Evolutionary conservation across 2,329 filamentous ascomycete species (phyloP), one percentile per base, ranked within the genome.

Genomic region (Rasamsonia emersonii): DNA sequence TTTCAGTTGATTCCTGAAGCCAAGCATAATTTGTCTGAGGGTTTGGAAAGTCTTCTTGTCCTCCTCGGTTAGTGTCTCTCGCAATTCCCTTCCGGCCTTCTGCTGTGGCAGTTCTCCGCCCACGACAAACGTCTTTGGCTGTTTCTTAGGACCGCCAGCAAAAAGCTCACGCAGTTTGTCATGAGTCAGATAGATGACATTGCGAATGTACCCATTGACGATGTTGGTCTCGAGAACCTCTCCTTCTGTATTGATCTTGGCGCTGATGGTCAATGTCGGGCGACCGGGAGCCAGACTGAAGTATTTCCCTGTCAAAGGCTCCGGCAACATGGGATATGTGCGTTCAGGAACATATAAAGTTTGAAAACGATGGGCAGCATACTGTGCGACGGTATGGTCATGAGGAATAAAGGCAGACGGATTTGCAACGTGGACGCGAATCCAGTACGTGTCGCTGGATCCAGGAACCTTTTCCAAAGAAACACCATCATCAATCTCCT

Each of bases 371-470:
- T 70, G 64, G 5, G 63, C 60, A 2, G 76, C 74, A 47, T 75
- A 68, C 42, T 70, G 63, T 11, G 70, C 64, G 18, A 77, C 51
- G 2, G 62, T 51, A 36, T 71, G 61, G 5, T 71, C 59, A 17
- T 62, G 64, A 7, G 60, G 46, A 39, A 79, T 65, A 45, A 76
- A 79, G 4, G 76, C 75, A 2, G 75, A 75, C 1, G 75, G 76
- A 38, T 80, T 79, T 1, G 76, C 75, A 30, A 79, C 62, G 49
- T 80, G 76, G 5, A 77, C 56, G 43, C 73, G 75, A 9, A 79
- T 50, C 76, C 76, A 80, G 40, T 65, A 68, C 13, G 64, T 56
- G 15, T 61, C 53, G 2, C 57, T 46, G 2, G 56, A 56, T 4
- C 56, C 67, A 6, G 58, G 49, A 18, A 71, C 52, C 13, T 51